Evolutionary conservation across 345 rosid genomes (phyloP), one percentile per base, ranked within the genome.

Genomic region (Kandelia obovata): DNA sequence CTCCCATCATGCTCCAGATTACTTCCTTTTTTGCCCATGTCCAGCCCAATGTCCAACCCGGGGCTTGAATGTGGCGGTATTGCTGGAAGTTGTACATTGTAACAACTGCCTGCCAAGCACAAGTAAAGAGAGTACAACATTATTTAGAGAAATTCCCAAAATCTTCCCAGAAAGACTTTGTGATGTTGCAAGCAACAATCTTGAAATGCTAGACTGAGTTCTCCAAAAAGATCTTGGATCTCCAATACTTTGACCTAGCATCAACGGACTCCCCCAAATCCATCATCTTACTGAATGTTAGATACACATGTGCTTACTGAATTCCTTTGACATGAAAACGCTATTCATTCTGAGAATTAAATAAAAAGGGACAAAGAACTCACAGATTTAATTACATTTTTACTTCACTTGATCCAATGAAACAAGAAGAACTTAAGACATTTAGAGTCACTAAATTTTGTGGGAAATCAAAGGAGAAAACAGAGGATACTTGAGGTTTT

Each of bases 1-100:
- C 53, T 60, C 79, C 79, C 68, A 76, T 23, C 75, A 76, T 76
- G 53, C 43, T 71, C 79, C 79, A 76, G 39, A 76, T 76, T 26
- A 76, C 79, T 71, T 76, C 79, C 71, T 76, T 76, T 46, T 76
- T 76, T 1, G 79, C 62, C 75, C 79, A 76, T 46, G 79, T 70
- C 75, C 79, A 76, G 7, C 75, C 75, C 61, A 76, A 56, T 39
- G 79, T 76, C 79, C 79, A 76, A 5, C 79, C 79, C 0, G 79
- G 79, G 19, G 79, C 59, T 67, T 76, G 79, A 66, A 76, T 76
- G 59, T 76, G 79, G 34, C 79, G 79, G 62, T 76, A 71, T 62
- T 76, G 79, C 75, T 76, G 79, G 75, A 76, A 76, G 71, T 76
- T 76, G 34, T 26, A 76, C 79, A 76, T 76, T 1, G 79, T 76